Base-by-base conservation (phyloP, 2,329 filamentous ascomycete genomes). In the Biscogniauxia sp. region DNA sequence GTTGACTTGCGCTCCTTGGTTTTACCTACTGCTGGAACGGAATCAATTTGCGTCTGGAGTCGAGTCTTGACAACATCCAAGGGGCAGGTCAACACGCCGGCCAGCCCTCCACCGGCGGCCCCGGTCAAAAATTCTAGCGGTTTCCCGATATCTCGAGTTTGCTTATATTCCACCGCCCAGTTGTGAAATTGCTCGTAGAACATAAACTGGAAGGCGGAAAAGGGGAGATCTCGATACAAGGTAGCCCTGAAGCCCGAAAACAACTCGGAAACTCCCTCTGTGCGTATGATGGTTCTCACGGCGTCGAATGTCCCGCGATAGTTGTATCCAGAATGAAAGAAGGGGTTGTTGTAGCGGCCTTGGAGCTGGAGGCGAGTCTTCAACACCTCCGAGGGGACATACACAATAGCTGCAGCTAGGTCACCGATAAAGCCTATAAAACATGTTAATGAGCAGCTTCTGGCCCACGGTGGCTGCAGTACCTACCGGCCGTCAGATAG, bases 221-320 rank as follows among this genome's bases (percentile, higher is more conserved):
- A 99, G 1, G 95, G 95, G 20, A 99, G 83, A 70, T 99, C 95
- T 61, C 95, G 90, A 78, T 91, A 95, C 2, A 99, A 86, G 0
- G 95, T 99, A 11, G 95, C 95, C 75, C 95, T 95, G 80, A 96
- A 99, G n/a, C 95, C 95, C 69, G 96, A 90, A 75, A 97, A 99
- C 23, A 99, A 84, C 19, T 96, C 95, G 0, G 86, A 82, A 57
- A 92, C 82, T 0, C 95, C 96, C 78, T 99, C 95, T 51, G 84
- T 83, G 49, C 88, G 87, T 17, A 93, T 83, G 61, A 99, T 98
- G 0, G 92, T 97, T 68, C 89, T 87, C 15, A 89, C 87, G 2
- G 95, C 96, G 75, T 99, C 90, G 57, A 88, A 75, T 1, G 92
- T 97, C 51, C 88, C 89, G 69, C 88, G 89, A 75, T 99, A 99